A percentile compares a stretch with the other conserved stretches of the same genome.
These are phyloP conservation scores for Acacia pycnantha DNA, from an alignment of 331 rosid genomes.

Conservation along the genomic window DNA sequence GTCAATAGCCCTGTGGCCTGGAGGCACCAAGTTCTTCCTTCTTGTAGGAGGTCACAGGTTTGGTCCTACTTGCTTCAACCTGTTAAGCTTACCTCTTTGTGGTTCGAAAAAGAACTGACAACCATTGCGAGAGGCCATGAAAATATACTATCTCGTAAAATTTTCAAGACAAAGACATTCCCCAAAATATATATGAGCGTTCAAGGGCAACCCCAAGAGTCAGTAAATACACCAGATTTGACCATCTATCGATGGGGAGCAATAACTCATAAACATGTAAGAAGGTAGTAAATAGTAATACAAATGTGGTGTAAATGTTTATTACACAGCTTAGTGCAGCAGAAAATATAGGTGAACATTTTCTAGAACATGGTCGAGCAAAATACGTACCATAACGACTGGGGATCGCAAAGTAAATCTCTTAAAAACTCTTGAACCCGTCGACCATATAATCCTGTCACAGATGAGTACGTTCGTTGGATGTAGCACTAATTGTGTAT, in stretches of 20 bases:
- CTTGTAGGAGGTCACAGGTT: not conserved
- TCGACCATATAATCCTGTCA: slow-evolving; percentile 86
- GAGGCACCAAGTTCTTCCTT: not conserved
- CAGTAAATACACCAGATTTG: not conserved
- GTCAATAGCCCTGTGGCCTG: not conserved
- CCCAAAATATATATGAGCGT: not conserved
- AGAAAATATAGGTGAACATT: not conserved
- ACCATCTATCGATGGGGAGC: not conserved
- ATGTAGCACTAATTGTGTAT: not conserved
- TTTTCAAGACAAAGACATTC: not conserved
- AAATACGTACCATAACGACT: slow-evolving; percentile 52
- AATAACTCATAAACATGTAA: not conserved
- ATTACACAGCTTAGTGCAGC: not conserved
- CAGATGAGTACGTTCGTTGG: slow-evolving; percentile 11
- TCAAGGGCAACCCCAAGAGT: slow-evolving; percentile 3
- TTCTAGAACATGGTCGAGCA: slow-evolving; percentile 14
- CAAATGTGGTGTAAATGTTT: not conserved
- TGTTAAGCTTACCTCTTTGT: not conserved
- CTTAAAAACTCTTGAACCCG: slow-evolving; percentile 85
- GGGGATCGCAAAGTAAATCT: slow-evolving; percentile 71
- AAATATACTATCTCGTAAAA: not conserved
- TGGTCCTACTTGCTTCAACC: not conserved
- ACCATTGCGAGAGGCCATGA: not conserved
- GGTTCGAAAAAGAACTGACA: not conserved
- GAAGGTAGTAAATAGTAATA: not conserved